Base-by-base conservation (phyloP, 345 rosid genomes). In the Acer yangbiense region DNA sequence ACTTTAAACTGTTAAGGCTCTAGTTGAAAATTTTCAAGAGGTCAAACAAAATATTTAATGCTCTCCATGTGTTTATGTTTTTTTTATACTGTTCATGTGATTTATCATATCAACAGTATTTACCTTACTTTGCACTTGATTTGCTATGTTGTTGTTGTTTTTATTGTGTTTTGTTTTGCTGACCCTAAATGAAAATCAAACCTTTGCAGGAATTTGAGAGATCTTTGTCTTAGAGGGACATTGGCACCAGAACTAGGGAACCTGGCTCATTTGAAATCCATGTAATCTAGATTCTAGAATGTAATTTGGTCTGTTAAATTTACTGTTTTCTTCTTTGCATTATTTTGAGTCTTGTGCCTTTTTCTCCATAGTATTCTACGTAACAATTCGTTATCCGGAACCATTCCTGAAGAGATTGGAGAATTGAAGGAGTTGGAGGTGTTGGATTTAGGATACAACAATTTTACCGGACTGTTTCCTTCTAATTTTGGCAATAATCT, bases 401-500 rank as follows among this genome's bases (percentile, higher is more conserved):
- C 48, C 63, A 79, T 93, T 73, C 99, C 98, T 75, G 66, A 85
- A 78, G 99, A 92, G 85, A 84, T 93, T 65, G 80, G 89, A 77
- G 83, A 87, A 60, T 57, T 95, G 85, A 87, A 82, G 82, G 91
- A 87, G 83, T 85, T 95, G 83, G 91, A 93, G 84, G 80, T 83
- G 77, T 86, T 95, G 90, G 99, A 95, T 82, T 84, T 95, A 83
- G 90, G 92, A 84, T 84, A 77, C 66, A 95, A 95, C 84, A 90
- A 93, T 86, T 92, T 95, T 62, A 88, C 87, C 48, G 93, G 90
- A 48, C 71, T 84, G 7, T 86, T 90, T 75, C 88, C 92, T 55
- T 82, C 85, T 32, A 77, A 81, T 55, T 78, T 87, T 75, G 71
- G 61, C 76, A 80, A 79, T 71, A 84, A 81, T 76, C 64, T 85